Evolutionary conservation across 352 stramenopile species (phyloP).

Genomic region (Pythium brachiatum): DNA sequence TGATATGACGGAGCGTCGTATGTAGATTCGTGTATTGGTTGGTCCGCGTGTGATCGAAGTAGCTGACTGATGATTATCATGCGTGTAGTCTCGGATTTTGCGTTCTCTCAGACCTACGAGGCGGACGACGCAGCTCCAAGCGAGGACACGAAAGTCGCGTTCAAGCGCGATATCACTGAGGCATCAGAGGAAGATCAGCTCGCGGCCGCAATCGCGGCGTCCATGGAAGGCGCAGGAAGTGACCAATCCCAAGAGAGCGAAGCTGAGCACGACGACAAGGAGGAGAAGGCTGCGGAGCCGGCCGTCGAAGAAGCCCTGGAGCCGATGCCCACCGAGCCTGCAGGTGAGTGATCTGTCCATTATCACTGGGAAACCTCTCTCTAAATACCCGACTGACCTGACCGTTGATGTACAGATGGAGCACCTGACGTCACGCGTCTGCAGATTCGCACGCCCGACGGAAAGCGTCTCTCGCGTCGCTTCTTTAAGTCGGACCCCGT

Average conservation of each 20-base stretch:
- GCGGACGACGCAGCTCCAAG: slow-evolving; percentile 1
- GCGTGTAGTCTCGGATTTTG: slow-evolving; percentile 23
- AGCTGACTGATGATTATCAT: neutral
- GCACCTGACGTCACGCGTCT: slow-evolving; percentile 56
- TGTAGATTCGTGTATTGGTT: slow-evolving; percentile 8
- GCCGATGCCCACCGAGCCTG: slow-evolving; percentile 48
- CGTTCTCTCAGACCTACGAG: slow-evolving; percentile 21
- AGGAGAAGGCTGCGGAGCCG: slow-evolving; percentile 39
- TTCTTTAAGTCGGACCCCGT: slow-evolving; percentile 74
- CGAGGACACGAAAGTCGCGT: neutral
- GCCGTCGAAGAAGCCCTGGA: slow-evolving; percentile 29
- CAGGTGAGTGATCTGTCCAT: slow-evolving; percentile 33
- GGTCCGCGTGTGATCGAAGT: too few species aligned
- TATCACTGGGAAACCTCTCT: neutral
- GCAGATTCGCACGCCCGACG: slow-evolving; percentile 67
- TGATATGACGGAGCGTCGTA: slow-evolving; percentile 74
- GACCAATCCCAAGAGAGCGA: slow-evolving; percentile 34
- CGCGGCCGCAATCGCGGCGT: slow-evolving; percentile 75
- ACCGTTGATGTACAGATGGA: slow-evolving; percentile 30
- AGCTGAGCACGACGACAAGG: slow-evolving; percentile 37
- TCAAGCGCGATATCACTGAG: slow-evolving; percentile 39
- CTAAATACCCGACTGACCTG: neutral
- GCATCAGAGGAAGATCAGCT: slow-evolving; percentile 76
- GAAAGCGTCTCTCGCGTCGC: slow-evolving; percentile 58
- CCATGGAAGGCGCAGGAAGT: slow-evolving; percentile 48